Evolutionary conservation across 805 yeast species (phyloP), one percentile per base, ranked within the genome.

Genomic region (Brettanomyces sp.): DNA sequence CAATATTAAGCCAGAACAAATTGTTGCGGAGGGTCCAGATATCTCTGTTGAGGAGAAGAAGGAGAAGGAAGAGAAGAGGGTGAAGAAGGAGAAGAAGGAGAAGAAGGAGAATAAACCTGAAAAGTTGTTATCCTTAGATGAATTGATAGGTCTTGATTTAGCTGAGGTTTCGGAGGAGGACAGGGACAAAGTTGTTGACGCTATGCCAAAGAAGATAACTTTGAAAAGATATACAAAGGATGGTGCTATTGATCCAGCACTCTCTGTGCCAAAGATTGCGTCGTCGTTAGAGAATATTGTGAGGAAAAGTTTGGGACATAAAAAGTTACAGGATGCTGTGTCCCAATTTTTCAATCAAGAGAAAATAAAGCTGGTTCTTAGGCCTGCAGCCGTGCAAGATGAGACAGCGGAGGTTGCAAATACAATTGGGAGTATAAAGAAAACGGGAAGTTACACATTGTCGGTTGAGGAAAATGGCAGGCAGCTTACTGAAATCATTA

Each of bases 121-220:
- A 2, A 41, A 33, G 5, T 35, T 56, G 9, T 42, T 61, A 14
- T 54, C 62, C 1, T 45, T 60, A 41, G 66, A 60, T 39, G 59
- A 63, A 33, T 50, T 63, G 40, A 41, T 59, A 18, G 42, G 56
- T 4, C 45, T 59, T 22, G 59, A 58, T 44, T 44, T 58, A 36
- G 51, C 57, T 18, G 51, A 52, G 13, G 36, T 54, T 5, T 33
- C 57, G 2, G 52, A 54, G 9, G 39, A 49, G 9, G 54, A 60
- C 21, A 48, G 36, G 30, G 53, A 52, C 12, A 48, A 51, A n/a
- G 51, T 59, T 18, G 46, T 57, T 23, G 45, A 54, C 2, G 53
- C 53, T 18, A 50, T 61, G 22, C 65, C 67, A 42, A 55, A 52
- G 50, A 57, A 50, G 43, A 45, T 63, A 23, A 46, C 59, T n/a